phyloP scores from a whole-genome alignment of 73 alveolate genomes.

The Paramecium caudatum region DNA sequence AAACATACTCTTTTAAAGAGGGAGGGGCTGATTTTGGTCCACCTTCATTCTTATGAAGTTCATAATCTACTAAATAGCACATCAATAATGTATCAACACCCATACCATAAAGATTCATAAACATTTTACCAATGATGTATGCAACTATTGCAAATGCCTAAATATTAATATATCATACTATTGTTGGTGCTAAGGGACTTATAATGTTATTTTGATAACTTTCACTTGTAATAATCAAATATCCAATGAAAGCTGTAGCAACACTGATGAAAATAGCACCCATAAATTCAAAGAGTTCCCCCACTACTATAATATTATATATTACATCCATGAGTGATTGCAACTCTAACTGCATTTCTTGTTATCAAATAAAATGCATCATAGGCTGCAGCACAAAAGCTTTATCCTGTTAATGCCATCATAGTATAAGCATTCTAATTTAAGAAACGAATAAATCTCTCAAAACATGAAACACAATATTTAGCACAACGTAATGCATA shows the following conservation, averaged over 20 bases:
- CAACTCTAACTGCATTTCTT: conserved; percentile 92
- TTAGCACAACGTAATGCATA: conserved; percentile 85
- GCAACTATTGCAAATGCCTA: conserved; percentile 32
- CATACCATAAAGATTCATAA: conserved; percentile 65
- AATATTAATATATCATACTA: not conserved
- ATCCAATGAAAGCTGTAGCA: not conserved
- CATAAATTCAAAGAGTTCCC: conserved; percentile 50
- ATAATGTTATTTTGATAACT: not conserved
- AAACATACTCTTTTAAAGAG: not conserved
- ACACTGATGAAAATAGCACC: conserved; percentile 38
- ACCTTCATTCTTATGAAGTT: not conserved
- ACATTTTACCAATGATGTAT: conserved; percentile 57
- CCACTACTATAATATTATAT: not conserved
- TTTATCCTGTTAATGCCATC: conserved; percentile 92
- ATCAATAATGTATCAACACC: conserved; percentile 59
- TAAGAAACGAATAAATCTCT: conserved; percentile 89
- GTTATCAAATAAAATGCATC: conserved; percentile 91
- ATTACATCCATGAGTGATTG: conserved; percentile 78
- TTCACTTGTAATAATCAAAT: conserved; percentile 17
- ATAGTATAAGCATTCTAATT: conserved; percentile 96
- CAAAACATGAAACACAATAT: conserved; percentile 91
- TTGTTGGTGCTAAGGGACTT: conserved; percentile 43
- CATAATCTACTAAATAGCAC: conserved; percentile 32
- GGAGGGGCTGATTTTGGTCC: conserved; percentile 34
- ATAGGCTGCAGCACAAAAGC: conserved; percentile 96